Evolutionary conservation across 2,329 filamentous ascomycete species (phyloP).

Genomic region (Coniella lustricola): DNA sequence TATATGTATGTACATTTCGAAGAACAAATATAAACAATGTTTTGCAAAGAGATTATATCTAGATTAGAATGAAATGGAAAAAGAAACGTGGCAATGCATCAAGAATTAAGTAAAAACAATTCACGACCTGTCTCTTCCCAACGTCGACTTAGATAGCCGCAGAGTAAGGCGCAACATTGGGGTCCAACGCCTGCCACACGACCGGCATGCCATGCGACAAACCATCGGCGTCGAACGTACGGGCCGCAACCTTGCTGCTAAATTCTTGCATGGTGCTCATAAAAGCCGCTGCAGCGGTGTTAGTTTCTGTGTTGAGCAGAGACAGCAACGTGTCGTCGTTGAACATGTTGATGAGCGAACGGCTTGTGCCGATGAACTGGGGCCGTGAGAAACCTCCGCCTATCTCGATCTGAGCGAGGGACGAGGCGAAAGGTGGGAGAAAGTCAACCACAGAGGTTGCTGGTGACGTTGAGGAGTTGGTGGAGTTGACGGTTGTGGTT

Average conservation of each 20-base stretch:
- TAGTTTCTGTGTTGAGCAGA: constrained; percentile 26
- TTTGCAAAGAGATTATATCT: too few relatives aligned
- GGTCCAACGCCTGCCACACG: constrained; percentile 27
- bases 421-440: constrained; percentile 26
- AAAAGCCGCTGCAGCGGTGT: constrained; percentile 29
- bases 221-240: constrained; percentile 35
- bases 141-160: constrained; percentile 7
- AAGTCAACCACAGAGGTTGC: constrained; percentile 26
- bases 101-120: not conserved
- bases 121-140: too few relatives aligned
- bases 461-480: too few relatives aligned
- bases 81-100: too few relatives aligned
- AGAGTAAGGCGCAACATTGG: constrained; percentile 18
- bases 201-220: constrained; percentile 42
- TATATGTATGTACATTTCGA: too few relatives aligned
- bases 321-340: constrained; percentile 27
- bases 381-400: constrained; percentile 35
- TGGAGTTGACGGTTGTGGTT: too few relatives aligned
- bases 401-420: constrained; percentile 30
- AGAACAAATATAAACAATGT: too few relatives aligned
- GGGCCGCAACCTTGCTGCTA: constrained; percentile 29
- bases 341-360: constrained; percentile 36
- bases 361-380: constrained; percentile 26
- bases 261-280: constrained; percentile 29
- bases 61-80: too few relatives aligned